These are phyloP conservation scores for Eimeria maxima DNA, from an alignment of 169 alveolate genomes.

Conservation along the genomic window DNA sequence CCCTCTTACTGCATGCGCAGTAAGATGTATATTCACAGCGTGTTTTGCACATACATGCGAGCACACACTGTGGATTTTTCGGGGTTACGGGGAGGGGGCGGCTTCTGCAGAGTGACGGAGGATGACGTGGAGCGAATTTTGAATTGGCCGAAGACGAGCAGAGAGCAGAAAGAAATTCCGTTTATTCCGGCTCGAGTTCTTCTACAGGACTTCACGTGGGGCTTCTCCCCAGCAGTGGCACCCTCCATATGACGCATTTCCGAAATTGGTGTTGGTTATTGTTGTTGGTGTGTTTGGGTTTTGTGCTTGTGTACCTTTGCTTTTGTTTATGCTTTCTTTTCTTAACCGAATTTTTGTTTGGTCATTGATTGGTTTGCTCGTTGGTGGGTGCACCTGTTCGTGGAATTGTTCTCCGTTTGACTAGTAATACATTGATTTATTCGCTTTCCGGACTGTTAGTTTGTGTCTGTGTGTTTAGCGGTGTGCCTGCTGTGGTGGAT, in stretches of 20 bases:
- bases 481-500: slow-evolving; percentile 99
- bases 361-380: neutral
- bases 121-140: slow-evolving; percentile 96
- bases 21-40: too few species aligned
- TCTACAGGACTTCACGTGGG: slow-evolving; percentile 96
- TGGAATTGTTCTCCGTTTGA: neutral
- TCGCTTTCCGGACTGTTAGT: neutral
- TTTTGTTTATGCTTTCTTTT: neutral
- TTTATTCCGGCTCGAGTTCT: slow-evolving; percentile 98
- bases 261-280: neutral
- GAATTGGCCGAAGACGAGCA: slow-evolving; percentile 92
- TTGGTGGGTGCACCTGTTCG: too few species aligned
- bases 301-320: neutral
- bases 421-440: neutral
- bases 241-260: neutral
- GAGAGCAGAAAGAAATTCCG: slow-evolving; percentile 95
- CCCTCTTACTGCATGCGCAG: neutral
- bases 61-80: neutral
- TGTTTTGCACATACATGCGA: neutral
- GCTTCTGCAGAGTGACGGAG: slow-evolving; percentile 90
- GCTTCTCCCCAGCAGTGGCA: neutral
- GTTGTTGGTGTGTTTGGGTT: neutral
- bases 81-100: neutral
- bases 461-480: slow-evolving; percentile 84
- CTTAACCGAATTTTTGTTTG: neutral